Evolutionary conservation across 2,329 filamentous ascomycete species (phyloP).

Genomic region (Beauveria brongniartii): DNA sequence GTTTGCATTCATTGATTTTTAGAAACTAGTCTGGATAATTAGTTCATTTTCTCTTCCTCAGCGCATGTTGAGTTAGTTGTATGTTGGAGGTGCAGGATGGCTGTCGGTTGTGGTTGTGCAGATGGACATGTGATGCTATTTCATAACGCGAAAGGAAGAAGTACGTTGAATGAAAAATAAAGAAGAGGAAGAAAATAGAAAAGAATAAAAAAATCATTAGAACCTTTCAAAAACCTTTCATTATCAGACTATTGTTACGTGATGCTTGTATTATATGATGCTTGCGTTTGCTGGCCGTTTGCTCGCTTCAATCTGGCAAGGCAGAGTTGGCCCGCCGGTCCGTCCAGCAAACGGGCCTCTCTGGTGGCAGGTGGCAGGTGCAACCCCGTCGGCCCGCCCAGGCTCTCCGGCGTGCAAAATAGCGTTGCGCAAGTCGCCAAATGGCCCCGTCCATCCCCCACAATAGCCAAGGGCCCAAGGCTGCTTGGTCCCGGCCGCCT

Average conservation of each 20-base stretch:
- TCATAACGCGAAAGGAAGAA: too few relatives aligned
- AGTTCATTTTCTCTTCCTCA: neutral
- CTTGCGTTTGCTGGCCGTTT: neutral
- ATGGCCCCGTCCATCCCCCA: neutral
- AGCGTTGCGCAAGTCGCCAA: neutral
- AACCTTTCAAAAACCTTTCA: too few relatives aligned
- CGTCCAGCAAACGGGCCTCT: neutral
- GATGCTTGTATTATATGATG: too few relatives aligned
- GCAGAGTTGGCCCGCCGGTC: conserved; percentile 6
- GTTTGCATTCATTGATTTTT: neutral
- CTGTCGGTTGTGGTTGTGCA: neutral
- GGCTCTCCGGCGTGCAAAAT: conserved; percentile 8
- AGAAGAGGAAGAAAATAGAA: too few relatives aligned
- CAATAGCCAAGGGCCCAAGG: neutral
- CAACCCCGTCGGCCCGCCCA: neutral
- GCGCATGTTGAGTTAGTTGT: neutral
- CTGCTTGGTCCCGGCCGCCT: neutral
- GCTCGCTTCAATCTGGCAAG: neutral
- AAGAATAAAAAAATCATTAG: too few relatives aligned
- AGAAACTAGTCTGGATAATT: neutral
- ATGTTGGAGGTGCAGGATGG: neutral
- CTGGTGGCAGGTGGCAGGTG: neutral
- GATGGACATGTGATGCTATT: neutral
- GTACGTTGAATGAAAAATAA: too few relatives aligned
- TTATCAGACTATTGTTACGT: too few relatives aligned